Conservation (phyloP, 1,139 yeast species). For the Casaregolazyma lundiana region DNA sequence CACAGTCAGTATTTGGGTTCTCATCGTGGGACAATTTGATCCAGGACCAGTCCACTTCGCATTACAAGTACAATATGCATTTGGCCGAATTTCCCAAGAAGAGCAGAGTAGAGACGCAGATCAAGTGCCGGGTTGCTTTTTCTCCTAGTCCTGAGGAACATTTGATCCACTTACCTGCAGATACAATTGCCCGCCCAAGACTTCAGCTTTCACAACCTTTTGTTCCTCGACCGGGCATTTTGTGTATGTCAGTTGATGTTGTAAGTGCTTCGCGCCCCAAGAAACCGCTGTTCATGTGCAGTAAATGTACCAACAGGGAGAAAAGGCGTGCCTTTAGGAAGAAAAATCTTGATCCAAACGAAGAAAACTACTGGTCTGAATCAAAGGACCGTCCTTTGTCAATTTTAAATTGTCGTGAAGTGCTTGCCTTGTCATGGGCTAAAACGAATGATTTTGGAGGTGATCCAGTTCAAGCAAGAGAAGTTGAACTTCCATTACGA, state of each 20-base stretch:
- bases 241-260: slow-evolving; percentile 37
- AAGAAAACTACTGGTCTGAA: slow-evolving; percentile 74
- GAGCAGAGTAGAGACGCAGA: slow-evolving; percentile 93
- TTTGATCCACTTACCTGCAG: slow-evolving; percentile 74
- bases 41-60: background rate
- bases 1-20: slow-evolving; percentile 4
- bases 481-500: slow-evolving; percentile 74
- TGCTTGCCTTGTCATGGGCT: slow-evolving; percentile 59
- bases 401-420: slow-evolving; percentile 85
- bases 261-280: slow-evolving; percentile 35
- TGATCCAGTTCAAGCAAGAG: slow-evolving; percentile 34
- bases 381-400: slow-evolving; percentile 72
- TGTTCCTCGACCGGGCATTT: slow-evolving; percentile 26
- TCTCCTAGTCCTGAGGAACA: slow-evolving; percentile 71
- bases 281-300: slow-evolving; percentile 70
- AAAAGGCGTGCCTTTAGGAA: slow-evolving; percentile 78
- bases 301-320: slow-evolving; percentile 85
- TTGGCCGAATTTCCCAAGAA: slow-evolving; percentile 65
- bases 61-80: slow-evolving; percentile 50
- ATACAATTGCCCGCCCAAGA: slow-evolving; percentile 81
- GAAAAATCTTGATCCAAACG: slow-evolving; percentile 65
- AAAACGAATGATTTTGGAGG: slow-evolving; percentile 21
- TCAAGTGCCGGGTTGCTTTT: slow-evolving; percentile 63
- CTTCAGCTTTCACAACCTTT: slow-evolving; percentile 50
- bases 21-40: slow-evolving; percentile 13